Evolutionary conservation across 2,329 filamentous ascomycete genomes (phyloP), one percentile per base, ranked within the genome.

Genomic region (Penicillium sp.): DNA sequence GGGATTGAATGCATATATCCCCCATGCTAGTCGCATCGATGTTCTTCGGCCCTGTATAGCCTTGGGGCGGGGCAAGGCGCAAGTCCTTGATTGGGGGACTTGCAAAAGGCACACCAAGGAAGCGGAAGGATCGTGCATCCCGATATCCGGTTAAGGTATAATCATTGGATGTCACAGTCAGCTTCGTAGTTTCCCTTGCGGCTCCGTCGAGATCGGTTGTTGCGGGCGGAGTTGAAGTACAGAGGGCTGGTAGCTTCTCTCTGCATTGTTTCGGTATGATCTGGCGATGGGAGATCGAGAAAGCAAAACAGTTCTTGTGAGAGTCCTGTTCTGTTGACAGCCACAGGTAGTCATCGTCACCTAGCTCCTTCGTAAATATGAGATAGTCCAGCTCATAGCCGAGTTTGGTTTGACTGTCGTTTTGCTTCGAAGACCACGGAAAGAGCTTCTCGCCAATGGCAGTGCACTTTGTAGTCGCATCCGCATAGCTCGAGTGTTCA

Each of bases 81-180:
- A 72, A 66, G 13, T 79, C 70, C 0, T 75, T 75, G 1, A 71
- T 73, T 2, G 80, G 79, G 4, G 79, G 75, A 3, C 77, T 63
- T 1, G 77, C 79, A 50, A 81, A 82, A 0, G 80, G 79, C 3
- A 82, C 72, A 0, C 79, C 78, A 0, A 77, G 66, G 62, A 81
- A 82, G 3, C 65, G 65, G 54, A 68, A 69, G 19, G 67, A 68
- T n/a, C 66, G 66, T 10, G 62, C 65, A 55, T 69, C 66, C 4
- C 67, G 67, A 50, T 66, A 69, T 25, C 67, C 66, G 4, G 67
- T 68, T n/a, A 68, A 15, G 2, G 48, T 61, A 55, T 65, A 65
- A 15, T 50, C 57, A 2, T 63, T 38, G 6, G 50, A 60, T n/a
- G 25, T 31, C 23, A 68, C 53, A 1, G 54, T 53, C 29, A 69